These are phyloP conservation scores for Gossypium raimondii DNA, from an alignment of 345 rosid genomes.

Conservation along the genomic window DNA sequence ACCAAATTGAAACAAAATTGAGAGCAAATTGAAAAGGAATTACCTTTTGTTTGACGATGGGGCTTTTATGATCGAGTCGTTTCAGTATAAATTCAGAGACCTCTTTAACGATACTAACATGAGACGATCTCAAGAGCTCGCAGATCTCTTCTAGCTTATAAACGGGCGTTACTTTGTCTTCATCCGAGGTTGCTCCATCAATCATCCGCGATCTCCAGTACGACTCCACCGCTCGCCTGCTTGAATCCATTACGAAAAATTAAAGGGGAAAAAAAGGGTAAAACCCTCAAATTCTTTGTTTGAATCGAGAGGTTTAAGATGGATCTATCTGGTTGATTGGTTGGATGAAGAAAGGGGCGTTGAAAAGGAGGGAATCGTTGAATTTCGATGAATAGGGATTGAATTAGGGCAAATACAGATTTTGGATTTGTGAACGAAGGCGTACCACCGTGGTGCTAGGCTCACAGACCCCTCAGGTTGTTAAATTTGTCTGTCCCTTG, in stretches of 20 bases:
- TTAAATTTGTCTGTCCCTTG: background rate
- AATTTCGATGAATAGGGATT: background rate
- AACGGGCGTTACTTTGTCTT: conserved; percentile 93
- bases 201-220: conserved; percentile 96
- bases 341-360: background rate
- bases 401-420: background rate
- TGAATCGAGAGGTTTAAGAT: conserved; percentile 1
- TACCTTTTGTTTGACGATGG: conserved; percentile 96
- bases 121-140: conserved; percentile 84
- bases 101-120: conserved; percentile 80
- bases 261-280: too few species aligned
- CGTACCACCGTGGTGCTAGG: background rate
- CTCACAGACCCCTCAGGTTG: background rate
- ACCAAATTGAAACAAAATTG: background rate
- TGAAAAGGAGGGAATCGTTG: background rate
- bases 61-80: conserved; percentile 88
- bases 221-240: conserved; percentile 98
- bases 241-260: conserved; percentile 66
- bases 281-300: background rate
- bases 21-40: background rate
- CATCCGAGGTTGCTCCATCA: conserved; percentile 84
- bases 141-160: conserved; percentile 94
- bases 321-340: background rate
- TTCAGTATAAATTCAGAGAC: conserved; percentile 76
- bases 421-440: background rate